Evolutionary conservation across 1,139 yeast genomes (phyloP), one percentile per base, ranked within the genome.

Genomic region (Taphrina wiesneri): DNA sequence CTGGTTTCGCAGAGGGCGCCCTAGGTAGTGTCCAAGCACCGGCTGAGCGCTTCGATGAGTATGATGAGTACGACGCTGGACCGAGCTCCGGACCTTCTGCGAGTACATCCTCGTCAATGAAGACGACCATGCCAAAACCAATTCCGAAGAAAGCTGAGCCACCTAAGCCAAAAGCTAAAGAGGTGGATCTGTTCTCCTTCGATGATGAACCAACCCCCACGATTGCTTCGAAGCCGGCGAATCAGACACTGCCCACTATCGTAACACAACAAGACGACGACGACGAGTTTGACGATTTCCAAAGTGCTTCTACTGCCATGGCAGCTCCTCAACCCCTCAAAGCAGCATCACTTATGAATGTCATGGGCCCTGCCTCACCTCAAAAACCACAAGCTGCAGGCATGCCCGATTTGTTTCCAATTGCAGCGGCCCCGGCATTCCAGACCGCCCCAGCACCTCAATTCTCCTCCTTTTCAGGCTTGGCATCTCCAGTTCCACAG

Each of bases 201-300:
- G 83, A 80, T 68, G 81, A 77, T n/a, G 97, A 92, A 77, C 85
- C 89, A 63, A 17, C 26, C 13, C 39, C 71, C 9, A 68, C 72
- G 9, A 21, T 70, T 66, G 49, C 78, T 67, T 36, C 76, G 65
- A 63, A 78, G 71, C 56, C 74, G 70, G 53, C 75, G 71, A 63
- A 70, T 6, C 53, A 21, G 23, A 17, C 61, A 15, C 26, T 52
- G 32, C 57, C 56, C 17, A 56, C 19, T 70, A 67, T 71, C 69
- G 69, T 67, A 68, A 70, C 59, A 63, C 73, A 46, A 53, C 67
- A 65, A 6, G 65, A 68, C 49, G 69, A 69, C 34, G 96, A 88
- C 70, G 97, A 91, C 72, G 98, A 92, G 51, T 92, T 92, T 77
- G 96, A 90, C 71, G 98, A 93, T 72, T 92, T 92, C 82, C 97